A percentile compares a stretch with the other conserved stretches of the same genome.
phyloP scores from a whole-genome alignment of 73 alveolate species.

The Uronychia binucleata region DNA sequence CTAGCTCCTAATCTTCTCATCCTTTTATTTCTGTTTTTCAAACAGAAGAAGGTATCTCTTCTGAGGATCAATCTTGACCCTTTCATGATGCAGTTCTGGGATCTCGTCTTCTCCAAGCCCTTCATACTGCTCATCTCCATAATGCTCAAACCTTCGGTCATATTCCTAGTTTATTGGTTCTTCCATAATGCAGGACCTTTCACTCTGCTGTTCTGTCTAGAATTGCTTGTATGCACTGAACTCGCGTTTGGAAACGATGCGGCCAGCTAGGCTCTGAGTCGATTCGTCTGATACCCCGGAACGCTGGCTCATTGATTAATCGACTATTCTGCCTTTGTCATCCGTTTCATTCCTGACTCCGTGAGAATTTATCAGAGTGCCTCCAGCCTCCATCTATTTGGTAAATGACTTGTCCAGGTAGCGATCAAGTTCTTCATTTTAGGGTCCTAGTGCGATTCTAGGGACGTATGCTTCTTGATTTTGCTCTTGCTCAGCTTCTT shows the following conservation, averaged over 20 bases:
- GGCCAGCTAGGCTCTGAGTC: not conserved
- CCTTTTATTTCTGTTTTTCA: constrained; percentile 15
- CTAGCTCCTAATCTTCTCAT: not conserved
- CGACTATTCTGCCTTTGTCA: too few species aligned
- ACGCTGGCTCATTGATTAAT: not conserved
- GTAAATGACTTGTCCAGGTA: too few species aligned
- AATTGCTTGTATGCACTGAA: not conserved
- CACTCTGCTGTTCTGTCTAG: not conserved
- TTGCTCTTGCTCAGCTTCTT: not conserved
- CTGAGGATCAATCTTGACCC: not conserved
- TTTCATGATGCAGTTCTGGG: not conserved
- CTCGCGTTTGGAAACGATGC: not conserved
- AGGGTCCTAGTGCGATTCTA: too few species aligned
- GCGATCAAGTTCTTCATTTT: too few species aligned
- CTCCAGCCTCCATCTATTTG: too few species aligned
- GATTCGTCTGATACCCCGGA: not conserved
- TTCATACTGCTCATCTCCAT: not conserved
- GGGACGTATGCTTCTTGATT: not conserved
- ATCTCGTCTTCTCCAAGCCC: not conserved
- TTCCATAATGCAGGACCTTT: not conserved
- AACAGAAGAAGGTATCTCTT: constrained; percentile 9
- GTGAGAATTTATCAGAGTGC: too few species aligned
- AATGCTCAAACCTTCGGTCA: not conserved
- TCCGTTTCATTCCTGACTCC: too few species aligned
- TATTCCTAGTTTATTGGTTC: too few species aligned